Evolutionary conservation across 164 flowering plant genomes (phyloP).

Genomic region (Pachysandra terminalis): DNA sequence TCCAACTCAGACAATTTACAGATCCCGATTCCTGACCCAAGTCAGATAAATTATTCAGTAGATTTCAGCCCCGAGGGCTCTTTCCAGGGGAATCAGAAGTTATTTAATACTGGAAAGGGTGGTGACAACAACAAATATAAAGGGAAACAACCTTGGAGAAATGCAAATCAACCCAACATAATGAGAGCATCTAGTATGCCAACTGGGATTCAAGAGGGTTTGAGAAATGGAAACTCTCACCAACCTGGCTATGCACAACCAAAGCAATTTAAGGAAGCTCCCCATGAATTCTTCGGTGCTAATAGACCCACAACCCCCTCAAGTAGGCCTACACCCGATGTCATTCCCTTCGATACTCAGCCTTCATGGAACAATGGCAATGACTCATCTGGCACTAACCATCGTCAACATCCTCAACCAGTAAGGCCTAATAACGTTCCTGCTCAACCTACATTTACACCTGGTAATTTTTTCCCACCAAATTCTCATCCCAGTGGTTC

Average conservation of each 20-base stretch:
- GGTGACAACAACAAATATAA: conserved; percentile 35
- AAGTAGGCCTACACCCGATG: conserved; percentile 32
- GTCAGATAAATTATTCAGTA: conserved; percentile 23
- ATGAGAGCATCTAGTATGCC: conserved; percentile 32
- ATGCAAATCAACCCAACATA: conserved; percentile 35
- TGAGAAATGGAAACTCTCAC: conserved; percentile 20
- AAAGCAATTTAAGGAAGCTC: conserved; percentile 46
- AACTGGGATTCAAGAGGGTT: conserved; percentile 29
- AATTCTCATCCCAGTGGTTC: conserved; percentile 29
- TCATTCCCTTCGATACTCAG: conserved; percentile 29
- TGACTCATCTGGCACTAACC: conserved; percentile 25
- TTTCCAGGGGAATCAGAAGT: conserved; percentile 32
- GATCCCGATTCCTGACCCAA: conserved; percentile 19
- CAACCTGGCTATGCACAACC: conserved; percentile 27
- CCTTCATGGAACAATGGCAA: conserved; percentile 30
- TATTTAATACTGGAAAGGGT: conserved; percentile 24
- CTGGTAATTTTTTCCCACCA: conserved; percentile 32
- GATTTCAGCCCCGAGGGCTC: conserved; percentile 22
- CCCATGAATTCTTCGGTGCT: conserved; percentile 49
- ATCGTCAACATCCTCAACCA: conserved; percentile 38
- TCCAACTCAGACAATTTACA: conserved; percentile 23
- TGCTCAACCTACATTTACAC: conserved; percentile 31
- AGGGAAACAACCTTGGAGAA: conserved; percentile 38
- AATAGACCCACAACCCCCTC: conserved; percentile 24
- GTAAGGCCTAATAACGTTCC: conserved; percentile 36